Evolutionary conservation across 495 filamentous ascomycete genomes (phyloP), one percentile per base, ranked within the genome.

Genomic region (Astrothelium macrocarpum): DNA sequence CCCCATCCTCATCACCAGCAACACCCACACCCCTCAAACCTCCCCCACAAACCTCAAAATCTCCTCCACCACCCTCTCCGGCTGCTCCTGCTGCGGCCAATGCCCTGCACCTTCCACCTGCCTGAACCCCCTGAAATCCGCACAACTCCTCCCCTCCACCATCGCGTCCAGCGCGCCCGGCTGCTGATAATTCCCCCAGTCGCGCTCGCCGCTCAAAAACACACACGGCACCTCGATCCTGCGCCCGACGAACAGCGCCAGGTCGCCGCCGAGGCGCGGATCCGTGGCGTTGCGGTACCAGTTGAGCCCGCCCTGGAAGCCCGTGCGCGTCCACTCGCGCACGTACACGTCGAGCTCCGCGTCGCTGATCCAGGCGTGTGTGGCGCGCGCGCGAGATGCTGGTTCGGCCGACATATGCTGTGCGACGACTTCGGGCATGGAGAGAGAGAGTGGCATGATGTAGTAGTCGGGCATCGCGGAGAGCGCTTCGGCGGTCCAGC

Each of bases 171-270:
- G 62, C 16, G 80, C 84, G 4, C 83, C 83, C 2, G 85, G 85
- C 68, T 84, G 79, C 70, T 89, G 86, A 68, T 83, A 87, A 34
- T 81, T 84, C 0, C 85, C 84, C 85, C 86, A 90, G 66, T 88
- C 87, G 66, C 78, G 66, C 59, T 75, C 78, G 14, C 86, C 86
- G 53, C 78, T 80, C 34, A 89, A 77, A 62, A 84, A 88, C 1
- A 78, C 69, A 59, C 78, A 77, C 5, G 86, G 85, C 28, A 84
- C 78, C 66, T 87, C 83, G 29, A 90, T 82, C 70, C 80, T 83
- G 75, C 78, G 80, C 0, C 85, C 85, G 0, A 84, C 79, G 71
- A 84, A 88, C 1, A 84, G 68, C 25, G 83, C 77, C 61, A 84
- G 67, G 64, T 89, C 86, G 56, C 74, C 72, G 59, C 64, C 70